Evolutionary conservation across 495 filamentous ascomycete species (phyloP), one percentile per base, ranked within the genome.

Genomic region (Xanthoparmelia taractica): DNA sequence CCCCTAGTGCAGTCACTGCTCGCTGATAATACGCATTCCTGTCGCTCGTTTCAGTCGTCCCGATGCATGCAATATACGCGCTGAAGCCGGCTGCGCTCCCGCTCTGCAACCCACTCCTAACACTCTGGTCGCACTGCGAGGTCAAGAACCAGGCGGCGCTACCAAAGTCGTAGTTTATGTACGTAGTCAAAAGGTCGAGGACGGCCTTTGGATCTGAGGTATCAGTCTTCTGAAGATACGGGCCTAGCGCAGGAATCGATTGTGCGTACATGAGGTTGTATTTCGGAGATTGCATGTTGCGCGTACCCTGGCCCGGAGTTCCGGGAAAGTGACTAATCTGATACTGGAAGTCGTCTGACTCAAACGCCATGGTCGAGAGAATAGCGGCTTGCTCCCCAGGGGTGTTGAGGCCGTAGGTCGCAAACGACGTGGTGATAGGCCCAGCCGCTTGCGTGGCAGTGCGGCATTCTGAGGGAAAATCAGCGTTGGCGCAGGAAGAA

Each of bases 71-170:
- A 8, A 92, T 78, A 78, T 90, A 96, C 8, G 68, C 71, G 40
- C 68, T 36, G 76, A 82, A 93, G 0, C 84, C 89, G 0, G 64
- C 76, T 70, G 86, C 76, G 27, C 70, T 74, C 2, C 79, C 84
- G 15, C 64, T 59, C 66, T 77, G 73, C 67, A 93, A 75, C 25
- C 69, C 74, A 6, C 56, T 23, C 50, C 78, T 70, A 43, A 86
- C 76, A 10, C 68, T 71, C 7, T 61, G 23, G 0, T 64, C 58
- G 73, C 91, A 95, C 72, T 90, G 79, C 2, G 78, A 87, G 8
- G 71, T 82, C 47, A 90, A 65, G 69, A 87, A 94, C 91, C 91
- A 96, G 5, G 84, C 82, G 27, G 81, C 91, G 36, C 79, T 83
- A 4, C 80, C 88, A 72, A 92, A 96, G 71, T 89, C 86, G 67